phyloP scores from a whole-genome alignment of 495 filamentous ascomycete species.

The Xylaria bambusicola region DNA sequence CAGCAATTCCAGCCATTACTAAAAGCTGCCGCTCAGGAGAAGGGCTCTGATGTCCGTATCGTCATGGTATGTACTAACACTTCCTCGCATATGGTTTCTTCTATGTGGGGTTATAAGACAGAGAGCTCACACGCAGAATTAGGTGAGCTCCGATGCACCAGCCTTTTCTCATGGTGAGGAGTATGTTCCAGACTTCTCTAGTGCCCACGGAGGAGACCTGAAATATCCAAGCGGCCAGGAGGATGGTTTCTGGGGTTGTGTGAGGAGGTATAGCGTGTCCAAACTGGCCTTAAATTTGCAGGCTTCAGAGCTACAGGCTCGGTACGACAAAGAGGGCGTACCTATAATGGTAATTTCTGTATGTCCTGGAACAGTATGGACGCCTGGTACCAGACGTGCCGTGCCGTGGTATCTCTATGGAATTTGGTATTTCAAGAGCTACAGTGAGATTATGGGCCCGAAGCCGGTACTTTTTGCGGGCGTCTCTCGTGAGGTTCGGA shows the following conservation, averaged over 20 bases:
- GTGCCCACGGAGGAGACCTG: background rate
- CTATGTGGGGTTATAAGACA: background rate
- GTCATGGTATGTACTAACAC: slow-evolving; percentile 2
- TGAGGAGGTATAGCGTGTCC: slow-evolving; percentile 21
- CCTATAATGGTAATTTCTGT: slow-evolving; percentile 22
- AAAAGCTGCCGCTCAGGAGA: background rate
- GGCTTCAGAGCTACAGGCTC: slow-evolving; percentile 26
- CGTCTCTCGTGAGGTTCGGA: slow-evolving; percentile 1
- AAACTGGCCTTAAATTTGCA: slow-evolving; percentile 30
- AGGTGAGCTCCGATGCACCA: slow-evolving; percentile 1
- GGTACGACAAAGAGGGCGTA: slow-evolving; percentile 19
- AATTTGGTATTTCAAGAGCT: slow-evolving; percentile 2
- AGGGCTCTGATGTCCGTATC: slow-evolving; percentile 3
- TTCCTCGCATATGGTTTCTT: background rate
- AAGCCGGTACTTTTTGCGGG: slow-evolving; percentile 9
- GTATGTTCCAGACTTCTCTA: background rate
- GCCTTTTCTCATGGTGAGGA: background rate
- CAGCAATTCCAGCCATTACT: background rate
- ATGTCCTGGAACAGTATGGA: slow-evolving; percentile 23
- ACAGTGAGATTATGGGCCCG: slow-evolving; percentile 7
- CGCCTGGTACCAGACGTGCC: slow-evolving; percentile 3
- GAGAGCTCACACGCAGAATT: background rate
- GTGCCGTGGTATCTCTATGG: background rate
- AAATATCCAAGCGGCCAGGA: background rate
- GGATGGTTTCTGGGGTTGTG: slow-evolving; percentile 3